Base-by-base conservation (phyloP, 192 early-diverging fungal species). In the Entophlyctis luteolus region DNA sequence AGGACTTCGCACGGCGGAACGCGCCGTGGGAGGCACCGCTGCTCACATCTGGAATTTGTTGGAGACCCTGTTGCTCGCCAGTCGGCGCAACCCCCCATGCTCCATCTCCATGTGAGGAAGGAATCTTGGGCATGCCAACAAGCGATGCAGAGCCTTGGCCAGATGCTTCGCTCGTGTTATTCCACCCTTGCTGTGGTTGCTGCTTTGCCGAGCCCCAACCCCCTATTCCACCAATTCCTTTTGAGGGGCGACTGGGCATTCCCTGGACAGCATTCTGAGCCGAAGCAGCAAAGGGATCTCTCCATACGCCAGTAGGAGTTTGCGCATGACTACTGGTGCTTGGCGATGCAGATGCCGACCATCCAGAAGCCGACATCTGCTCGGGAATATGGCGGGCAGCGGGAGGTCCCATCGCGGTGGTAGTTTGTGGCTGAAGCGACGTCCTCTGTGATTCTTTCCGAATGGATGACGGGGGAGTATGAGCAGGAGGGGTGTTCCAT, bases 161-260 rank as follows among this genome's bases (percentile, higher is more conserved):
- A 33, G 55, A 16, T 56, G 55, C 27, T 56, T 12, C 22, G 12
- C 22, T 56, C n/a, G 29, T 56, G 55, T 56, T 56, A 33, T 6
- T 4, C 8, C 5, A 20, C 29, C 37, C 22, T 20, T 28, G 37
- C 1, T 39, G 29, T 35, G 18, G 22, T 29, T 49, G 49, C 63
- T 54, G 16, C 31, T 16, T 28, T 66, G 50, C n/a, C 49, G 52
- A 37, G n/a, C 55, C 55, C 63, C 63, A 66, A 20, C 63, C 63
- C 2, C 60, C 60, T 32, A 63, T 63, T 2, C 60, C 60, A 14
- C 60, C 60, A 47, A 3, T 32, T 55, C 57, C 57, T 34, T 42
- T 36, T 16, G 38, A 18, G 20, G 57, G 57, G 25, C 57, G 14
- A 23, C 6, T 23, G 6, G 49, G 49, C 8, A 23, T 8, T 6